phyloP scores from a whole-genome alignment of 805 yeast species.

The Yarrowia divulgata region DNA sequence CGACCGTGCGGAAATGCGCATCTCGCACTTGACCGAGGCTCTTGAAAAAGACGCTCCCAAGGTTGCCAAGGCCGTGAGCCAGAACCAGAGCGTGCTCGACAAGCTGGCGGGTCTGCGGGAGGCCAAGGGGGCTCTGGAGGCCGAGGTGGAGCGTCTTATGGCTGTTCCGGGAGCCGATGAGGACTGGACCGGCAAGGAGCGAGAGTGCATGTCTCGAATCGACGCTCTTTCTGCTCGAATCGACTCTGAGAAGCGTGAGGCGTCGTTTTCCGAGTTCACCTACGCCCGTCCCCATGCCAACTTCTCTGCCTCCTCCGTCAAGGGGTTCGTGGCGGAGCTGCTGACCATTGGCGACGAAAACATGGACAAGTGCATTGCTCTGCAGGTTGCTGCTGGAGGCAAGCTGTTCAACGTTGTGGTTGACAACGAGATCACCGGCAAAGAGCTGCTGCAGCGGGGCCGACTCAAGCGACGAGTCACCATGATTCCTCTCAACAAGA shows the following conservation, averaged over 20 bases:
- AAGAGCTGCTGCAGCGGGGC: slow-evolving; percentile 80
- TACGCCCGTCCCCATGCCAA: slow-evolving; percentile 69
- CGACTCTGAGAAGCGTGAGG: slow-evolving; percentile 64
- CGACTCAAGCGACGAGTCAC: slow-evolving; percentile 82
- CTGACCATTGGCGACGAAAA: slow-evolving; percentile 68
- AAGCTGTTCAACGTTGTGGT: slow-evolving; percentile 89
- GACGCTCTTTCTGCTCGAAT: slow-evolving; percentile 57
- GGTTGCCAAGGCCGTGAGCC: slow-evolving; percentile 60
- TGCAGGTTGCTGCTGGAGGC: slow-evolving; percentile 95
- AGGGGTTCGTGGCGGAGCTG: slow-evolving; percentile 89
- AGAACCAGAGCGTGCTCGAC: slow-evolving; percentile 53
- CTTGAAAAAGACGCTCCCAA: slow-evolving; percentile 52
- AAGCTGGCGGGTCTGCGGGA: slow-evolving; percentile 56
- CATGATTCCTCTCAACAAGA: slow-evolving; percentile 89
- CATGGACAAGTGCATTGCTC: slow-evolving; percentile 72
- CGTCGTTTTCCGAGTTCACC: slow-evolving; percentile 77
- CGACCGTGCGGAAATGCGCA: slow-evolving; percentile 66
- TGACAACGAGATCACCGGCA: slow-evolving; percentile 84
- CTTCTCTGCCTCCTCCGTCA: slow-evolving; percentile 69
- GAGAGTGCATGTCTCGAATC: slow-evolving; percentile 54
- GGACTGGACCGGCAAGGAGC: slow-evolving; percentile 44
- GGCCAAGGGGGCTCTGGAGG: slow-evolving; percentile 53
- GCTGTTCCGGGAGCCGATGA: slow-evolving; percentile 45
- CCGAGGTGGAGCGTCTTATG: slow-evolving; percentile 61
- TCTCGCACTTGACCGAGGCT: slow-evolving; percentile 64